phyloP scores from a whole-genome alignment of 108 stramenopile species.

The Cyclotella atomus region DNA sequence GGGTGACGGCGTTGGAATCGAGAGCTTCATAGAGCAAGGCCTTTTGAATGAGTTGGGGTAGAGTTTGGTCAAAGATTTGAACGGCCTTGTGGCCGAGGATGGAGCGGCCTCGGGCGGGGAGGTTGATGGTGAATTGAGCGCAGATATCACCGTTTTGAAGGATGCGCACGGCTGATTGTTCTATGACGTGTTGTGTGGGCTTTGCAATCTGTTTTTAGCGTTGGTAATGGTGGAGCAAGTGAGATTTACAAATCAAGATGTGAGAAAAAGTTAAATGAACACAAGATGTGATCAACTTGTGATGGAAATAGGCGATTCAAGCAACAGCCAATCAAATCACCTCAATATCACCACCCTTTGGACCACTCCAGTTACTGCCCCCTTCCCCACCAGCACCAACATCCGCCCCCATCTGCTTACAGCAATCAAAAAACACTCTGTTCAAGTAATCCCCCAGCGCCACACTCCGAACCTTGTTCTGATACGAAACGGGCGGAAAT shows the following conservation, averaged over 20 bases:
- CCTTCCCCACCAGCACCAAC: conserved; percentile 41
- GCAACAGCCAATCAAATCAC: conserved; percentile 20
- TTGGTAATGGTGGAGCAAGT: not conserved
- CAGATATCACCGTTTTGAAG: conserved; percentile 65
- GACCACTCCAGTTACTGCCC: conserved; percentile 69
- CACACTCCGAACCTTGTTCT: conserved; percentile 69
- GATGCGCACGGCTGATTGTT: conserved; percentile 83
- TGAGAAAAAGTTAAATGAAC: too few relatives aligned
- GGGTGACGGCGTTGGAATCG: conserved; percentile 49
- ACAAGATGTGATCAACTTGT: not conserved
- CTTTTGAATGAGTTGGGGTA: conserved; percentile 73
- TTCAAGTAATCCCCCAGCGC: conserved; percentile 87
- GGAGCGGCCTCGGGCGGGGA: conserved; percentile 91
- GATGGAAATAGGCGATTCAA: too few relatives aligned
- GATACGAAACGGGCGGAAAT: conserved; percentile 73
- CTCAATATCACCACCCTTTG: conserved; percentile 92
- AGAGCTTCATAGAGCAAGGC: conserved; percentile 60
- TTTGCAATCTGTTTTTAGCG: conserved; percentile 61
- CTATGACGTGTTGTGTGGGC: conserved; percentile 91
- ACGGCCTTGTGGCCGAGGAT: conserved; percentile 86
- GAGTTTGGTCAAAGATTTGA: conserved; percentile 69
- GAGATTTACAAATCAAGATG: too few relatives aligned
- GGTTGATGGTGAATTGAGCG: conserved; percentile 90
- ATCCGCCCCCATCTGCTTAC: conserved; percentile 83
- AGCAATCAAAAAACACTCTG: conserved; percentile 65